Percentiles rank a stretch among this genome's conserved stretches.
phyloP scores from a whole-genome alignment of 2,329 filamentous ascomycete species.

The Pyricularia grisea region DNA sequence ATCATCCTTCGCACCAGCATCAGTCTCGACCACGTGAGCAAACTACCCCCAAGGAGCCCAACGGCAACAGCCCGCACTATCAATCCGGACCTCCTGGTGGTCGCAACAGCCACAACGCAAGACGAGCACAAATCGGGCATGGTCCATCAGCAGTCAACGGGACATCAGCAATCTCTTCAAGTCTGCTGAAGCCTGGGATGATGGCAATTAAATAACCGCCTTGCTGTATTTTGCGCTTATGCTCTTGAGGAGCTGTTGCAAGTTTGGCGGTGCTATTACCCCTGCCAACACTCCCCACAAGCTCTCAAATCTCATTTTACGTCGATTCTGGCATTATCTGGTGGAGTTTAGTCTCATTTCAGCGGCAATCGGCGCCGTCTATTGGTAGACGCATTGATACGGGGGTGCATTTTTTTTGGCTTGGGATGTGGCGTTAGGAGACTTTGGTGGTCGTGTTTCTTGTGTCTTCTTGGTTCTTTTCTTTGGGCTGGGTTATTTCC shows the following conservation, averaged over 20 bases:
- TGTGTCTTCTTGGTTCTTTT: background rate
- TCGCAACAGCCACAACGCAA: background rate
- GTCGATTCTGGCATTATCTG: background rate
- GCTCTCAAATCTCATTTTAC: background rate
- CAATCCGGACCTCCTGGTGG: background rate
- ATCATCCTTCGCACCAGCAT: slow-evolving; percentile 59
- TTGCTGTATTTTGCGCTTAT: background rate
- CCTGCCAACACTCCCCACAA: background rate
- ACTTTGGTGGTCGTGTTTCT: background rate
- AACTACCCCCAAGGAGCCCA: slow-evolving; percentile 11
- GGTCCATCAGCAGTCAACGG: background rate
- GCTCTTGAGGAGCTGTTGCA: background rate
- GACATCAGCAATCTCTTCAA: background rate
- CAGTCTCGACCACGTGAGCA: slow-evolving; percentile 19
- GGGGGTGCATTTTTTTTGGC: background rate
- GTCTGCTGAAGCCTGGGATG: background rate
- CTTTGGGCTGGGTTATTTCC: background rate
- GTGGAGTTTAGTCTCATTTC: background rate
- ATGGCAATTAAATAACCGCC: background rate
- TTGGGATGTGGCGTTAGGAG: background rate
- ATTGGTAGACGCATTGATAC: background rate
- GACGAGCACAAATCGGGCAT: background rate
- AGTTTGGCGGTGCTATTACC: background rate
- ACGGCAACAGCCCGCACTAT: slow-evolving; percentile 23
- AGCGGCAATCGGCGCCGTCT: background rate